A percentile compares a stretch with the other conserved stretches of the same genome.
Conservation (phyloP, 768 basidiomycete genomes). For the Boletus subcaerulescens region DNA sequence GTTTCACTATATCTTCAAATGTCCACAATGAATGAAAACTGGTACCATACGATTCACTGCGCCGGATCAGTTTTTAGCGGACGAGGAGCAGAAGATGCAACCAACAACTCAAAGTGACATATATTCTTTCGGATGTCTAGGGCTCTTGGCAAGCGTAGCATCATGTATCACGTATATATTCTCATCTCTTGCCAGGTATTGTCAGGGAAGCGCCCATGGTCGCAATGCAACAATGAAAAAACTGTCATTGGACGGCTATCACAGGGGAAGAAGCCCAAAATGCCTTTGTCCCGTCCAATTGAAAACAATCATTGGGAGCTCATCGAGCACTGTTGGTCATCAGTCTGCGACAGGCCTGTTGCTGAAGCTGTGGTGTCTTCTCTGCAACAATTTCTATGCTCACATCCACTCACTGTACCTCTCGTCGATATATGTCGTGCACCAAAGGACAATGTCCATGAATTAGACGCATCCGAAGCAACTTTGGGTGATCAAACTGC, state of each 20-base stretch:
- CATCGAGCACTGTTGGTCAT: constrained; percentile 6
- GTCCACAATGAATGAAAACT: not conserved
- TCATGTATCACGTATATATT: not conserved
- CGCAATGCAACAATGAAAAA: not conserved
- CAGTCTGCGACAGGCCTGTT: not conserved
- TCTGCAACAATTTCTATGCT: not conserved
- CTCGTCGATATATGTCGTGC: too few relatives aligned
- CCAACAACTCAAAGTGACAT: not conserved
- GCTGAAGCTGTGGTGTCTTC: not conserved
- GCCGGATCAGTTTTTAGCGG: not conserved
- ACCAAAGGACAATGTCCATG: too few relatives aligned
- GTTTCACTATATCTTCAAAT: not conserved
- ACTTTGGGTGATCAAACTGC: too few relatives aligned
- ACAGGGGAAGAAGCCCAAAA: not conserved
- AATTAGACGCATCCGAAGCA: too few relatives aligned
- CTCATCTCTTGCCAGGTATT: not conserved
- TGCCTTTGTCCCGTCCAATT: not conserved
- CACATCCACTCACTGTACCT: too few relatives aligned
- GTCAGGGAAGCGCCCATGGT: not conserved
- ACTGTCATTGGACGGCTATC: not conserved
- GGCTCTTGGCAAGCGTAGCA: not conserved
- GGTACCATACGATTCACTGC: not conserved
- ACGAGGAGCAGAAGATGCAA: not conserved
- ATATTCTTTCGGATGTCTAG: not conserved
- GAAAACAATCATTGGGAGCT: constrained; percentile 2